Evolutionary conservation across 2,329 filamentous ascomycete species (phyloP).

Genomic region (Trichoderma sp.): DNA sequence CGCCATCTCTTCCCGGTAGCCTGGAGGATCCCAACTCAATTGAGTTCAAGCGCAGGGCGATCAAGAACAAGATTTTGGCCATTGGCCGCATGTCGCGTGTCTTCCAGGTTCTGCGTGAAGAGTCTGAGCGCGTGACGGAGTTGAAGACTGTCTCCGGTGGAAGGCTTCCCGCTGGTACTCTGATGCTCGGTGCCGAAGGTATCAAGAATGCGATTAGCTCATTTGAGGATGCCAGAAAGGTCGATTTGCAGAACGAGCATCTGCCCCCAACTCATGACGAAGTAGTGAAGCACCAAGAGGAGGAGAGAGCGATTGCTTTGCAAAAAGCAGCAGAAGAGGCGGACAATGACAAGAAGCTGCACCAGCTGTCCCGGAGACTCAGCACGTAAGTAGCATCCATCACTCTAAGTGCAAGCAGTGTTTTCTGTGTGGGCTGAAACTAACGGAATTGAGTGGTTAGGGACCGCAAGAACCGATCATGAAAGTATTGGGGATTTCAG

Average conservation of each 20-base stretch:
- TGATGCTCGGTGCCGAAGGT: conserved; percentile 97
- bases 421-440: neutral
- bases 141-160: conserved; percentile 96
- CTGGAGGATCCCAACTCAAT: conserved; percentile 75
- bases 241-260: conserved; percentile 94
- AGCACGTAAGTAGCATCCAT: conserved; percentile 70
- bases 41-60: conserved; percentile 91
- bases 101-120: conserved; percentile 96
- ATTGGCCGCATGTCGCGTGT: conserved; percentile 96
- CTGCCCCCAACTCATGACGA: conserved; percentile 92
- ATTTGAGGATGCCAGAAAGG: conserved; percentile 96
- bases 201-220: conserved; percentile 98
- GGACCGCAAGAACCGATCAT: conserved; percentile 34
- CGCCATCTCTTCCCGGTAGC: conserved; percentile 61
- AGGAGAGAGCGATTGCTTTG: conserved; percentile 78
- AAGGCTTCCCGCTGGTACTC: conserved; percentile 86
- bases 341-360: conserved; percentile 86
- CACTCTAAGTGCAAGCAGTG: neutral
- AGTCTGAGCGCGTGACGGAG: conserved; percentile 95
- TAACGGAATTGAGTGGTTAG: conserved; percentile 25
- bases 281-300: conserved; percentile 78
- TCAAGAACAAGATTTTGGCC: conserved; percentile 99
- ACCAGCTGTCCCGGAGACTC: conserved; percentile 83
- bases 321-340: conserved; percentile 85
- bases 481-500: conserved; percentile 16